Conservation (phyloP, 345 rosid genomes). For the Acer saccharum region DNA sequence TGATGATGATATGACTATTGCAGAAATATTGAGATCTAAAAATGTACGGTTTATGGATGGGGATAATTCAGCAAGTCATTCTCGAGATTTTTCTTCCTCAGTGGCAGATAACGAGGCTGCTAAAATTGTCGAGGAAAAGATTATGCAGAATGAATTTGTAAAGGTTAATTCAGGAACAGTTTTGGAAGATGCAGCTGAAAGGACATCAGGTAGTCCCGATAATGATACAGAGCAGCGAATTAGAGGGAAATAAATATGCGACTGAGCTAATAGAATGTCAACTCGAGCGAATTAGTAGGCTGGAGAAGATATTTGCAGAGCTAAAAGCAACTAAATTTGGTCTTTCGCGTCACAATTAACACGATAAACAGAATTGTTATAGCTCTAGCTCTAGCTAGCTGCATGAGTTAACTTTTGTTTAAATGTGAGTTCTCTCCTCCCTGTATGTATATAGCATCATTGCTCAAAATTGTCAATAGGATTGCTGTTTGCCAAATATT, state of each 20-base stretch:
- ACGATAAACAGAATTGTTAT: not conserved
- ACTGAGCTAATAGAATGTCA: not conserved
- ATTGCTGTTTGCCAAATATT: not conserved
- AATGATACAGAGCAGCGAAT: not conserved
- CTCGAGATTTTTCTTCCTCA: not conserved
- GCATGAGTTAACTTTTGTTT: not conserved
- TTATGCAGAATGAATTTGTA: not conserved
- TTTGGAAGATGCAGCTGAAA: not conserved
- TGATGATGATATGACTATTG: not conserved
- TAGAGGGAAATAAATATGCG: not conserved
- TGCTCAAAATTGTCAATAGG: not conserved
- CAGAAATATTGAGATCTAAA: not conserved
- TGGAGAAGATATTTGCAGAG: conserved; percentile 4
- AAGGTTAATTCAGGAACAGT: not conserved
- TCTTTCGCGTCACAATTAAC: not conserved
- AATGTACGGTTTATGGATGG: not conserved
- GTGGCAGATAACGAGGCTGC: not conserved
- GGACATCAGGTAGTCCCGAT: not conserved
- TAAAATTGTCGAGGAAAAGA: not conserved
- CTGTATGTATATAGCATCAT: not conserved
- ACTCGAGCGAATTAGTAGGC: not conserved
- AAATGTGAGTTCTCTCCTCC: not conserved
- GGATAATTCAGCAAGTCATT: not conserved
- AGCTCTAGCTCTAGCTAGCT: not conserved
- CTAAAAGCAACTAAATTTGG: not conserved